A percentile compares a stretch with the other conserved stretches of the same genome.
These are phyloP conservation scores for Cyclotella baltica DNA, from an alignment of 108 stramenopile species.

Conservation along the genomic window DNA sequence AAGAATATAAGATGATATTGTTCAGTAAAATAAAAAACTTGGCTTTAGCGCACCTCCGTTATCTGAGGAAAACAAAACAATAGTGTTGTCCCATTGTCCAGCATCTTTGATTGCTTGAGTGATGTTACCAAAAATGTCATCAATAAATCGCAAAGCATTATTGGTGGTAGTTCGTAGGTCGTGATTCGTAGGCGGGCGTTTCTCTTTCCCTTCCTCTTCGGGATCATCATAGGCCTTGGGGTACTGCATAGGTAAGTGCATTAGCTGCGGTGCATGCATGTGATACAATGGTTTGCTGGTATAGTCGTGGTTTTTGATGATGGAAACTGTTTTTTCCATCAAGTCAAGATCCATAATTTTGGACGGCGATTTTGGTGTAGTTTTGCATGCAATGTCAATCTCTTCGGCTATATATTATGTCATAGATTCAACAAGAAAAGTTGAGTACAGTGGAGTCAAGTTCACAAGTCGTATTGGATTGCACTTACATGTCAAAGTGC, in stretches of 20 bases:
- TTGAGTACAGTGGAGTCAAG: background rate
- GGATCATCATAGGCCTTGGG: background rate
- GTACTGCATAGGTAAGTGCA: conserved; percentile 1
- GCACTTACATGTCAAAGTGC: background rate
- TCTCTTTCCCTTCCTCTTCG: background rate
- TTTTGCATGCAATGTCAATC: background rate
- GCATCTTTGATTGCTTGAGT: background rate
- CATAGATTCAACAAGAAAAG: background rate
- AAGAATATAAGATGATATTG: too few species aligned
- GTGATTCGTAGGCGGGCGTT: background rate
- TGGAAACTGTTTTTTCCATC: background rate
- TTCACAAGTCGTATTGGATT: background rate
- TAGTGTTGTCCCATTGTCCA: background rate
- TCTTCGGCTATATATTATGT: background rate
- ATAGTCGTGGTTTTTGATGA: background rate
- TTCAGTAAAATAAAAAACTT: too few species aligned
- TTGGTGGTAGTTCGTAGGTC: background rate
- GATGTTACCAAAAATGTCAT: conserved; percentile 4
- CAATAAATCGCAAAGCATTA: conserved; percentile 7
- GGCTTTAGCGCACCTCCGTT: too few species aligned
- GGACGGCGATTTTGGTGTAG: background rate
- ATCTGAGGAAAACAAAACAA: background rate
- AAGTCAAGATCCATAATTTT: background rate
- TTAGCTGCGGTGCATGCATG: conserved; percentile 1
- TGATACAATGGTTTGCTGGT: background rate